A percentile compares a stretch with the other conserved stretches of the same genome.
Conservation (phyloP, 345 rosid species). For the Moricandia arvensis region DNA sequence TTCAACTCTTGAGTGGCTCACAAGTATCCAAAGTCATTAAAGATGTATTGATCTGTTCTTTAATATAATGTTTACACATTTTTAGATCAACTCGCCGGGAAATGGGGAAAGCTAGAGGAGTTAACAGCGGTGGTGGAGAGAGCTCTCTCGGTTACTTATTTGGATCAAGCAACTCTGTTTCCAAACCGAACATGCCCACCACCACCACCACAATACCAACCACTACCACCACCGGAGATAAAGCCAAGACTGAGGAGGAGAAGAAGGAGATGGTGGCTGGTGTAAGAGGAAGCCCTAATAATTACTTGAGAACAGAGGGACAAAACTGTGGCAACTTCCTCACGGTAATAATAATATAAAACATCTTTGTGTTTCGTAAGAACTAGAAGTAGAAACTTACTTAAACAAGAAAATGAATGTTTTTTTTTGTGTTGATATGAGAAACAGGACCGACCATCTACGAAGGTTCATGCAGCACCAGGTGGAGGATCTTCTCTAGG, state of each 20-base stretch:
- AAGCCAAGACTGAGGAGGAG: conserved; percentile 40
- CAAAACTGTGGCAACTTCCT: conserved; percentile 86
- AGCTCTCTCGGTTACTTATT: conserved; percentile 91
- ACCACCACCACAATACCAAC: conserved; percentile 29
- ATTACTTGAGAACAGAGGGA: conserved; percentile 75
- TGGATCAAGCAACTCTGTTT: conserved; percentile 58
- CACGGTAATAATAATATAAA: conserved; percentile 42
- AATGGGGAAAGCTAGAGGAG: conserved; percentile 77
- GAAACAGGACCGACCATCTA: conserved; percentile 53
- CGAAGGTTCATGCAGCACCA: conserved; percentile 61
- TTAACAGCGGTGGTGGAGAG: conserved; percentile 84
- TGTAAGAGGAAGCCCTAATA: conserved; percentile 60
- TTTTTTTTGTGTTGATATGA: background rate
- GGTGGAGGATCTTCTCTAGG: conserved; percentile 58
- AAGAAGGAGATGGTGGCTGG: conserved; percentile 64
- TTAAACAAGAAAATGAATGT: background rate
- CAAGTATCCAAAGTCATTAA: background rate
- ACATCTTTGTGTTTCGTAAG: background rate
- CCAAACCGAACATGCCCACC: conserved; percentile 43
- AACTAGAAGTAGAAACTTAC: background rate
- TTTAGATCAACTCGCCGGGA: conserved; percentile 13
- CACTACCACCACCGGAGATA: conserved; percentile 34
- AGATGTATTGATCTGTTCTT: background rate
- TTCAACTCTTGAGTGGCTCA: conserved; percentile 12
- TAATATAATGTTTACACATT: conserved; percentile 23